phyloP scores from a whole-genome alignment of 768 basidiomycete genomes.

The Hygrophorus pudorinus region DNA sequence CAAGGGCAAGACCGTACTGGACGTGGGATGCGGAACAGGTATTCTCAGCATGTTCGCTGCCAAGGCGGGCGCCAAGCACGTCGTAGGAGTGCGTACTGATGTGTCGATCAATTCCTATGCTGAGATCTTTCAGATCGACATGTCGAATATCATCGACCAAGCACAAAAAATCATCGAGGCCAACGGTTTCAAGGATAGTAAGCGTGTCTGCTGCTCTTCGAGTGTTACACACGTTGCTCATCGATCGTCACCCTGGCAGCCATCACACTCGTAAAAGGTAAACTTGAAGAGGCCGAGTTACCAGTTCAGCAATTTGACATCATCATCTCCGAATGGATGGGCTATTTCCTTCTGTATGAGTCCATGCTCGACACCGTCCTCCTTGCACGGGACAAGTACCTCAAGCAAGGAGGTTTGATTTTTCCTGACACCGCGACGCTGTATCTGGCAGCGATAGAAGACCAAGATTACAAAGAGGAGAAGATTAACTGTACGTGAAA shows the following conservation, averaged over 20 bases:
- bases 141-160: conserved; percentile 99
- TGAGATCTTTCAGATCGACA: conserved; percentile 70
- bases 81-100: conserved; percentile 69
- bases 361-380: conserved; percentile 99
- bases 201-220: conserved; percentile 8
- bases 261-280: conserved; percentile 95
- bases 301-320: conserved; percentile 93
- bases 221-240: conserved; percentile 1
- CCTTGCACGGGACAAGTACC: conserved; percentile 92
- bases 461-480: conserved; percentile 99
- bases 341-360: conserved; percentile 97
- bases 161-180: conserved; percentile 94
- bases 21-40: conserved; percentile 98
- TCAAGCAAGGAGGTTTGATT: conserved; percentile 82
- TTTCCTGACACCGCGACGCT: conserved; percentile 94
- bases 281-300: conserved; percentile 86
- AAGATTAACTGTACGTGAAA: conserved; percentile 89
- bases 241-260: conserved; percentile 31
- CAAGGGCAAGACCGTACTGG: conserved; percentile 93
- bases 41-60: conserved; percentile 98
- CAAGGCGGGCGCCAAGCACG: conserved; percentile 88
- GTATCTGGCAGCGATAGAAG: conserved; percentile 95
- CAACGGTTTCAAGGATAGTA: conserved; percentile 96
- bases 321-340: conserved; percentile 99
- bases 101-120: conserved; percentile 2